Conservation (phyloP, 768 basidiomycete species). For the Tricholoma flavovirens region DNA sequence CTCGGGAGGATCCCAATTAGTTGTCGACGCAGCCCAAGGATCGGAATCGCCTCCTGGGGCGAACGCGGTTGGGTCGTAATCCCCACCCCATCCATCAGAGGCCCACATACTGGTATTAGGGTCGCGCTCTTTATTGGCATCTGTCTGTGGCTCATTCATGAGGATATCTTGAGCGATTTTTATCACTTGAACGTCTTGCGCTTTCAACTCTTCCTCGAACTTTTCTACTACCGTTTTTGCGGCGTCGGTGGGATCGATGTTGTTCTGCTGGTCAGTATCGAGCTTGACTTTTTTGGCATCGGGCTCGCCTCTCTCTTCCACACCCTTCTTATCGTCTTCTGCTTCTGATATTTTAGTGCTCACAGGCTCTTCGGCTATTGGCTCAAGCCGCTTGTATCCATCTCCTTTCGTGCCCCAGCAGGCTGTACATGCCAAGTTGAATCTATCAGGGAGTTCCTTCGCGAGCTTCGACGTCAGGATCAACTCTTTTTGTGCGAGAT, state of each 20-base stretch:
- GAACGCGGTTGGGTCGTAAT: not conserved
- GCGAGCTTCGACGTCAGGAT: constrained; percentile 43
- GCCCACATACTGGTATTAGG: not conserved
- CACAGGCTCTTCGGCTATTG: constrained; percentile 8
- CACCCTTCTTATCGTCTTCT: not conserved
- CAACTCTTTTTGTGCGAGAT: constrained; percentile 42
- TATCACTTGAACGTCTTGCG: constrained; percentile 26
- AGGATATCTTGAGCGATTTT: constrained; percentile 9
- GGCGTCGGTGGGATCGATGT: constrained; percentile 1
- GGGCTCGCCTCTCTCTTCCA: not conserved
- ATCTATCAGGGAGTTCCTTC: constrained; percentile 41
- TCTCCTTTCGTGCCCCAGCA: constrained; percentile 46
- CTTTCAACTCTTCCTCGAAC: constrained; percentile 35
- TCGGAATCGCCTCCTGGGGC: not conserved
- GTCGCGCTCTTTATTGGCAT: constrained; percentile 9
- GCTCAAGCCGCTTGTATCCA: constrained; percentile 26
- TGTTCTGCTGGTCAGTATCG: constrained; percentile 6
- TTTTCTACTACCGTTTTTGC: constrained; percentile 14
- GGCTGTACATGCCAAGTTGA: constrained; percentile 42
- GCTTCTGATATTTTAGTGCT: constrained; percentile 1
- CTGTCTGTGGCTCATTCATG: constrained; percentile 9
- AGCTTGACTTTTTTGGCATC: constrained; percentile 14
- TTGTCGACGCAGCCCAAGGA: constrained; percentile 6
- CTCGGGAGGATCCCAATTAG: constrained; percentile 16
- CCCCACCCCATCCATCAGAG: constrained; percentile 3